These are phyloP conservation scores for Fusarium xyrophilum DNA, from an alignment of 2,329 filamentous ascomycete genomes.

Conservation along the genomic window DNA sequence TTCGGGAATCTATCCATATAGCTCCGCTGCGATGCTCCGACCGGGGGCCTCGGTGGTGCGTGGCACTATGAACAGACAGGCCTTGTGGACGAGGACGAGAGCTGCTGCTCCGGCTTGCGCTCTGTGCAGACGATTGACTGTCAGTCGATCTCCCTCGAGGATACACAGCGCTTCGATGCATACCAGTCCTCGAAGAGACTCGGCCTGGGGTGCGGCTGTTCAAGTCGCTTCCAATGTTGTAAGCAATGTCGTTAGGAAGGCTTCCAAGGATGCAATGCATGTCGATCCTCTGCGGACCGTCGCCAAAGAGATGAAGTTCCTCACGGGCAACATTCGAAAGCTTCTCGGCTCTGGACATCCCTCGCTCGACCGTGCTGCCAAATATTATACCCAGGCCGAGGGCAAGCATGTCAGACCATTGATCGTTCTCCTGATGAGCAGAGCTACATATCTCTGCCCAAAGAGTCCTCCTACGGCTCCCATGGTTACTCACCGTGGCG, in stretches of 20 bases:
- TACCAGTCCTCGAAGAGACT: conserved; percentile 56
- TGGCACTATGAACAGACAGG: conserved; percentile 45
- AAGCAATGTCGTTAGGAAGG: conserved; percentile 68
- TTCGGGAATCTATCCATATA: neutral
- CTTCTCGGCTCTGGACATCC: conserved; percentile 95
- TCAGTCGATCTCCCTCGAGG: conserved; percentile 47
- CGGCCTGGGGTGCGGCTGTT: conserved; percentile 79
- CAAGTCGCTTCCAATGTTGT: conserved; percentile 75
- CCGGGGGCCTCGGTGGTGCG: conserved; percentile 60
- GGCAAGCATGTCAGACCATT: conserved; percentile 96
- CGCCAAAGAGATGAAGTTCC: conserved; percentile 94
- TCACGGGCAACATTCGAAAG: conserved; percentile 92
- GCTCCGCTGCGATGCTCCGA: conserved; percentile 59
- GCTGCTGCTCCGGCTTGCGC: conserved; percentile 40
- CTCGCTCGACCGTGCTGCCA: conserved; percentile 90
- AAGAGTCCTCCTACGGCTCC: conserved; percentile 55
- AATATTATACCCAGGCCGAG: conserved; percentile 97
- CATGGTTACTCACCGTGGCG: conserved; percentile 53
- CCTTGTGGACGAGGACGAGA: conserved; percentile 31
- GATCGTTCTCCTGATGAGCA: conserved; percentile 94
- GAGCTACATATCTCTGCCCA: conserved; percentile 83
- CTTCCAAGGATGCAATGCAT: conserved; percentile 70
- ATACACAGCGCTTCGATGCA: conserved; percentile 50
- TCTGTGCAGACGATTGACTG: conserved; percentile 43
- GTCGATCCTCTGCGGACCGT: conserved; percentile 90